Evolutionary conservation across 495 filamentous ascomycete genomes (phyloP).

Genomic region (Saxophila tyrrhenica): DNA sequence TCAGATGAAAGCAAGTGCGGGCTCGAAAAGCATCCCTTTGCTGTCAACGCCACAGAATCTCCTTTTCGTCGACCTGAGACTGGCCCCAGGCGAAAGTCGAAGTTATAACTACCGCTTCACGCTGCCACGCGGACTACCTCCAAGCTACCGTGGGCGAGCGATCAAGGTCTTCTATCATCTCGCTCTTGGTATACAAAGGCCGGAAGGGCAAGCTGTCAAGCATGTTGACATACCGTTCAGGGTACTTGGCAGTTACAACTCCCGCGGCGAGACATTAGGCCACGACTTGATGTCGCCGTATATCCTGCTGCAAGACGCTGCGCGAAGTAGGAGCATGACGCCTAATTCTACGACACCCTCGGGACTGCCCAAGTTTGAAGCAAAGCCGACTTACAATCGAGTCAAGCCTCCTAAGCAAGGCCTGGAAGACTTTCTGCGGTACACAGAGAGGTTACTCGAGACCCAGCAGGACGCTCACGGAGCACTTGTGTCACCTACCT

Average conservation of each 20-base stretch:
- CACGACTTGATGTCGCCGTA: slow-evolving; percentile 93
- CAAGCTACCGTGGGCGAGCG: slow-evolving; percentile 80
- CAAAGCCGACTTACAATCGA: slow-evolving; percentile 9
- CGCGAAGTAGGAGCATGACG: slow-evolving; percentile 46
- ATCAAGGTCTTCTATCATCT: slow-evolving; percentile 90
- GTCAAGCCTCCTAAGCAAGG: slow-evolving; percentile 24
- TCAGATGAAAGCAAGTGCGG: slow-evolving; percentile 78
- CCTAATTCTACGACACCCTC: slow-evolving; percentile 26
- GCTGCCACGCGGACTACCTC: slow-evolving; percentile 75
- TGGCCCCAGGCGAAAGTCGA: slow-evolving; percentile 80
- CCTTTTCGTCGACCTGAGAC: slow-evolving; percentile 81
- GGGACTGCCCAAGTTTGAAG: slow-evolving; percentile 27
- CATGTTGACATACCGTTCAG: slow-evolving; percentile 91
- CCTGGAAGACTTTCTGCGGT: slow-evolving; percentile 22
- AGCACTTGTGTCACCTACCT: slow-evolving; percentile 42
- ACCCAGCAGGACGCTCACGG: slow-evolving; percentile 22
- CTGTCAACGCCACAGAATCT: slow-evolving; percentile 94
- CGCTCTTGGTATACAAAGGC: slow-evolving; percentile 81
- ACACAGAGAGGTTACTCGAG: slow-evolving; percentile 18
- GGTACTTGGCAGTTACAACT: slow-evolving; percentile 83
- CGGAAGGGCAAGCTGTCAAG: slow-evolving; percentile 72
- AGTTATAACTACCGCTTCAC: slow-evolving; percentile 77
- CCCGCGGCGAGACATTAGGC: slow-evolving; percentile 52
- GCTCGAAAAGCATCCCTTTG: slow-evolving; percentile 71
- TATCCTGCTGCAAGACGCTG: slow-evolving; percentile 78